These are phyloP conservation scores for Hortaea werneckii DNA, from an alignment of 2,329 filamentous ascomycete genomes.

Conservation along the genomic window DNA sequence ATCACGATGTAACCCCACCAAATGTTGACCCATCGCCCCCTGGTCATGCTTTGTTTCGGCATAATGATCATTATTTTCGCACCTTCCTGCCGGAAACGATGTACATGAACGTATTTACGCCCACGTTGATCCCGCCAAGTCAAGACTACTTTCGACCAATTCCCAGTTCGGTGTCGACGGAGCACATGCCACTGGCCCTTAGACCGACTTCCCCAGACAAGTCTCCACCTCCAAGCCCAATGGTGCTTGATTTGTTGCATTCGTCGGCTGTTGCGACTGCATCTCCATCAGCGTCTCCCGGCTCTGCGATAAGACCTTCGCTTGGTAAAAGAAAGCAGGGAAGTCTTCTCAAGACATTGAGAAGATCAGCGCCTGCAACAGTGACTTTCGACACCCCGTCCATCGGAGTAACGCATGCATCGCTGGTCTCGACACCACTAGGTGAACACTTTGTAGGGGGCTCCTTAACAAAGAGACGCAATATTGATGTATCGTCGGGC, in stretches of 20 bases:
- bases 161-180: too few species aligned
- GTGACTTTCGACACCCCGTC: neutral
- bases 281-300: too few species aligned
- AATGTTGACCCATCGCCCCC: slow-evolving; percentile 9
- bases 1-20: slow-evolving; percentile 15
- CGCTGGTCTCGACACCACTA: neutral
- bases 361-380: slow-evolving; percentile 1
- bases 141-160: neutral
- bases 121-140: neutral
- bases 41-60: slow-evolving; percentile 3
- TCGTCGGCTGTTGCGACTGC: too few species aligned
- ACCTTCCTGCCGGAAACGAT: slow-evolving; percentile 11
- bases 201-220: too few species aligned
- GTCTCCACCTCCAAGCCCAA: too few species aligned
- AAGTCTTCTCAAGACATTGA: slow-evolving; percentile 5
- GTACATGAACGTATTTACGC: slow-evolving; percentile 10
- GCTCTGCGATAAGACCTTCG: too few species aligned
- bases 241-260: too few species aligned
- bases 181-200: too few species aligned
- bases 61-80: slow-evolving; percentile 16
- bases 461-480: neutral
- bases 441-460: neutral
- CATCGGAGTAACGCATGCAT: neutral
- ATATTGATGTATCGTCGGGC: neutral
- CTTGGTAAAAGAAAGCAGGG: slow-evolving; percentile 6